These are phyloP conservation scores for Scheffersomyces amazonensis DNA, from an alignment of 805 yeast genomes.

Conservation along the genomic window DNA sequence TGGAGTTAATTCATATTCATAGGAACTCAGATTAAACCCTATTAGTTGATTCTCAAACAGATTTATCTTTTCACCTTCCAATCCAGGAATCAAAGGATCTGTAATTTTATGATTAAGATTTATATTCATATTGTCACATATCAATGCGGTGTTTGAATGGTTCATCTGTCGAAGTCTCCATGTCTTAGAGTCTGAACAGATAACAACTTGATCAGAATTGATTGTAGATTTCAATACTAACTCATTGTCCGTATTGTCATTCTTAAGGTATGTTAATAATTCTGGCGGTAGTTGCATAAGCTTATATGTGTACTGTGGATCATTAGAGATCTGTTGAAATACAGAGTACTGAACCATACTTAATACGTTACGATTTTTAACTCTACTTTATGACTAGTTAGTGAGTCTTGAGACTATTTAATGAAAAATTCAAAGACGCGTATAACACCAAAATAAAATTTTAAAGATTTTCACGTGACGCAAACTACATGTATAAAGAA, in stretches of 20 bases:
- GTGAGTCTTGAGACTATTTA: too few species aligned
- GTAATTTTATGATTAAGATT: slow-evolving; percentile 2
- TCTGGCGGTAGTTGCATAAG: slow-evolving; percentile 54
- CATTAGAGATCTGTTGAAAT: slow-evolving; percentile 12
- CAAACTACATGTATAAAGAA: too few species aligned
- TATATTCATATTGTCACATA: slow-evolving; percentile 33
- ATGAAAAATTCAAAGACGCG: too few species aligned
- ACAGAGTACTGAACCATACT: slow-evolving; percentile 5
- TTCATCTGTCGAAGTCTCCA: slow-evolving; percentile 73
- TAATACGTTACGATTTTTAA: too few species aligned
- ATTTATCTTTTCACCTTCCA: slow-evolving; percentile 1
- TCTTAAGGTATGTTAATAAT: slow-evolving; percentile 34
- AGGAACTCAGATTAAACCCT: slow-evolving; percentile 26
- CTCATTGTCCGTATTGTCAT: slow-evolving; percentile 19
- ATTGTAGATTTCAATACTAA: slow-evolving; percentile 32
- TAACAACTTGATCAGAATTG: slow-evolving; percentile 44
- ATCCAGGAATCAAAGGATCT: background rate
- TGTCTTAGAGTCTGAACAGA: slow-evolving; percentile 58
- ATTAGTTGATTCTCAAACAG: slow-evolving; percentile 14
- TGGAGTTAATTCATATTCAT: slow-evolving; percentile 32
- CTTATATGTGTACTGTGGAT: slow-evolving; percentile 32
- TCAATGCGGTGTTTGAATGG: slow-evolving; percentile 80
- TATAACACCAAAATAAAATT: too few species aligned
- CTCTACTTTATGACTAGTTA: too few species aligned
- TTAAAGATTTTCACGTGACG: slow-evolving; percentile 1